phyloP scores from a whole-genome alignment of 176 grass and related monocot genomes.

The Oryza officinalis region DNA sequence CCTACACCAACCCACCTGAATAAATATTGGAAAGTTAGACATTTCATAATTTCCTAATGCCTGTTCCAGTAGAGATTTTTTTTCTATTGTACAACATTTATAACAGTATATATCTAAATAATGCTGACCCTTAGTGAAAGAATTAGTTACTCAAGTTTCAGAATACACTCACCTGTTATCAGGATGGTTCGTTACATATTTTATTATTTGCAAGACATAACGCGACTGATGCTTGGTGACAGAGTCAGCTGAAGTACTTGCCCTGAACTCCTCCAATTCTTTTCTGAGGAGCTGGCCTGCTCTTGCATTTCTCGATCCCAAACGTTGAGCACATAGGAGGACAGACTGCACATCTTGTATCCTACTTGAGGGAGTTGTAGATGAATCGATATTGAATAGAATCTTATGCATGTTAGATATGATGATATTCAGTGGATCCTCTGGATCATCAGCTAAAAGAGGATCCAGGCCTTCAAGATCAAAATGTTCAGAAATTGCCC shows the following conservation, averaged over 20 bases:
- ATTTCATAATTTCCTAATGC: constrained; percentile 16
- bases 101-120: neutral
- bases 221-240: constrained; percentile 95
- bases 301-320: constrained; percentile 85
- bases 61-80: neutral
- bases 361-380: constrained; percentile 76
- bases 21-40: constrained; percentile 45
- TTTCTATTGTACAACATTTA: neutral
- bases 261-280: constrained; percentile 92
- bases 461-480: constrained; percentile 98
- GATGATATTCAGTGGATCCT: constrained; percentile 95
- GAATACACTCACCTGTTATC: constrained; percentile 76
- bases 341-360: constrained; percentile 92
- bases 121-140: constrained; percentile 14
- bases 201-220: constrained; percentile 91
- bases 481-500: constrained; percentile 95
- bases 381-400: constrained; percentile 84
- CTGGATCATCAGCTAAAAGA: constrained; percentile 97
- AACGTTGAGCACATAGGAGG: constrained; percentile 82
- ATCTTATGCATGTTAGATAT: constrained; percentile 97
- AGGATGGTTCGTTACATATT: constrained; percentile 79
- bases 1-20: constrained; percentile 93
- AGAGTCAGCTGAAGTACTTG: constrained; percentile 72
- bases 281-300: constrained; percentile 85
- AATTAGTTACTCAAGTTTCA: constrained; percentile 21